Evolutionary conservation across 2,329 filamentous ascomycete genomes (phyloP), one percentile per base, ranked within the genome.

Genomic region (Diplodia corticola): DNA sequence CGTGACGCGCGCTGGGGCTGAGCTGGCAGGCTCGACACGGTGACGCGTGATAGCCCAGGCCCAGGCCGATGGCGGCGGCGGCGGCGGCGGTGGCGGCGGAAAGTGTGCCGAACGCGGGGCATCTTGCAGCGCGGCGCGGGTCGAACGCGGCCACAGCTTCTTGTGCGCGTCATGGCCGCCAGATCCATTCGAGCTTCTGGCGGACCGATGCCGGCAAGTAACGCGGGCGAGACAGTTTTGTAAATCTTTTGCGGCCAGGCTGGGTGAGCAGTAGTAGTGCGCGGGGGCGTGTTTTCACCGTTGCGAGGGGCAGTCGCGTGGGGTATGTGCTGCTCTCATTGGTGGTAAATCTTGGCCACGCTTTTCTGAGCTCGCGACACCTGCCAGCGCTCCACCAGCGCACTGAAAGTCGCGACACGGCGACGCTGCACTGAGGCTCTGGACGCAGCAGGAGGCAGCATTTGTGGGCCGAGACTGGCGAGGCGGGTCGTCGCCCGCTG

Each of bases 41-140:
- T n/a, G n/a, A n/a, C n/a, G n/a, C n/a, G n/a, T n/a, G n/a, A n/a
- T n/a, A n/a, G 51, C 15, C 22, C 30, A 4, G 51, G 48, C 51
- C 51, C 9, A 30, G 37, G 26, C 15, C 13, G 35, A 10, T 53
- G 48, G 30, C 28, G 61, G 13, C 33, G 48, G 26, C 33, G 48
- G n/a, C n/a, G 20, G 35, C 33, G 20, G 28, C n/a, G 17, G 9
- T 20, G 15, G 61, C 24, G 61, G 49, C 48, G 63, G 63, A 65
- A 65, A 51, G 63, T 57, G 63, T 49, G 51, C 51, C 63, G 63
- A 65, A 61, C 57, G 57, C 57, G 57, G 57, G 44, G 57, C 57
- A 61, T 44, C 40, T 10, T 24, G 44, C 57, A 49, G 40, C 40
- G 44, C 26, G 44, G 15, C 10, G 20, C 33, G 13, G 48, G 48